Evolutionary conservation across 225 moss, liverwort and hornwort species (phyloP).

Genomic region (Rhytidiadelphus loreus): DNA sequence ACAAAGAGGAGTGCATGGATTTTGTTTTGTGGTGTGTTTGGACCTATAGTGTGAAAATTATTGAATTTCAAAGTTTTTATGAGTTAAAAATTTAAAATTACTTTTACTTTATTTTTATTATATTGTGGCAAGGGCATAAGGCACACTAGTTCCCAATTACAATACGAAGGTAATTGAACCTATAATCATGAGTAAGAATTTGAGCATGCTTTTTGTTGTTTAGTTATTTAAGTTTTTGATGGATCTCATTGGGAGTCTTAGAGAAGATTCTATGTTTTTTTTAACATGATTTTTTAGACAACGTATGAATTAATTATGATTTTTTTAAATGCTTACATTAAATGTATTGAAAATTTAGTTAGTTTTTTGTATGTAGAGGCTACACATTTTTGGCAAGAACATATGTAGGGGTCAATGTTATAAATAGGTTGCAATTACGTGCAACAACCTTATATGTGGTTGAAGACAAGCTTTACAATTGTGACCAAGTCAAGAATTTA

Average conservation of each 20-base stretch:
- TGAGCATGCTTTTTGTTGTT: background rate
- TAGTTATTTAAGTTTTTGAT: background rate
- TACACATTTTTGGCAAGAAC: background rate
- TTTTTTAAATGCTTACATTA: fast-evolving
- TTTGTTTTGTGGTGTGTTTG: too few relatives aligned
- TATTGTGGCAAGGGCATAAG: too few relatives aligned
- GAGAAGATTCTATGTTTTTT: fast-evolving
- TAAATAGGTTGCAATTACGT: background rate
- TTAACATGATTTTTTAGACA: background rate
- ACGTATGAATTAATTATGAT: background rate
- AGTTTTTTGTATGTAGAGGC: background rate
- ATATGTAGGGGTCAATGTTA: too few relatives aligned
- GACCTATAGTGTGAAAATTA: too few relatives aligned
- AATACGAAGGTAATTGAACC: too few relatives aligned
- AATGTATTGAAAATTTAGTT: fast-evolving
- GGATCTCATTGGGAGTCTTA: fast-evolving
- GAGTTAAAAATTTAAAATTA: too few relatives aligned
- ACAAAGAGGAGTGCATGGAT: too few relatives aligned
- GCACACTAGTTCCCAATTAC: background rate
- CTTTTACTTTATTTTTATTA: too few relatives aligned
- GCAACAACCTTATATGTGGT: fast-evolving
- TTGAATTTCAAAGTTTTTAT: too few relatives aligned
- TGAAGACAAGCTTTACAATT: background rate
- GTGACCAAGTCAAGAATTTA: fast-evolving
- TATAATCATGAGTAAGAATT: background rate